Conservation (phyloP, 2,329 filamentous ascomycete genomes). For the Amauroascus verrucosus region DNA sequence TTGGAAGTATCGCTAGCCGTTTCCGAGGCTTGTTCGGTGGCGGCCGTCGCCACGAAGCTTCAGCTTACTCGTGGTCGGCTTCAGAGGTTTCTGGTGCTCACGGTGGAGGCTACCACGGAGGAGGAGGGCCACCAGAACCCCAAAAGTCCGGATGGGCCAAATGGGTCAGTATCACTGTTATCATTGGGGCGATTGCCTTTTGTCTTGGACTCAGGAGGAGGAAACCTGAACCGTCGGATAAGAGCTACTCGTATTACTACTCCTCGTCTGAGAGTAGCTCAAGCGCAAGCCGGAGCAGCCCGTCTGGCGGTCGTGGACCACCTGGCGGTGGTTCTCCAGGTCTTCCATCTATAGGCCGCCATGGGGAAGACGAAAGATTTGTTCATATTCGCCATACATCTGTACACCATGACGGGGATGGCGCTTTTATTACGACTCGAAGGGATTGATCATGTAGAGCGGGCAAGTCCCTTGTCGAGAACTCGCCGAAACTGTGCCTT, state of each 20-base stretch:
- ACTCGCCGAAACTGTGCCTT: not conserved
- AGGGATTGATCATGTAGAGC: no score
- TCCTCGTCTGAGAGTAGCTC: constrained; percentile 9
- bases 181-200: constrained; percentile 36
- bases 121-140: no score
- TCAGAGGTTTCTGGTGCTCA: constrained; percentile 22
- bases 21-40: constrained; percentile 37
- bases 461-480: no score
- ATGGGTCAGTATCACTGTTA: constrained; percentile 33
- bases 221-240: constrained; percentile 30
- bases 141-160: constrained; percentile 32
- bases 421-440: not conserved
- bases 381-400: no score
- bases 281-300: not conserved
- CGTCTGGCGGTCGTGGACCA: not conserved
- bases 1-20: constrained; percentile 32
- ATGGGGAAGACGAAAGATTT: not conserved
- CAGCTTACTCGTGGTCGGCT: constrained; percentile 21
- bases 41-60: constrained; percentile 23
- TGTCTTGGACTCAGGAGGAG: constrained; percentile 38
- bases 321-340: no score
- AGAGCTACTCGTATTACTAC: constrained; percentile 27
- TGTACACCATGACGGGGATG: not conserved
- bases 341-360: not conserved
- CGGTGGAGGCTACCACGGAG: not conserved